A percentile compares a stretch with the other conserved stretches of the same genome.
Evolutionary conservation across 805 yeast genomes (phyloP).

Genomic region (Metschnikowia continentalis): DNA sequence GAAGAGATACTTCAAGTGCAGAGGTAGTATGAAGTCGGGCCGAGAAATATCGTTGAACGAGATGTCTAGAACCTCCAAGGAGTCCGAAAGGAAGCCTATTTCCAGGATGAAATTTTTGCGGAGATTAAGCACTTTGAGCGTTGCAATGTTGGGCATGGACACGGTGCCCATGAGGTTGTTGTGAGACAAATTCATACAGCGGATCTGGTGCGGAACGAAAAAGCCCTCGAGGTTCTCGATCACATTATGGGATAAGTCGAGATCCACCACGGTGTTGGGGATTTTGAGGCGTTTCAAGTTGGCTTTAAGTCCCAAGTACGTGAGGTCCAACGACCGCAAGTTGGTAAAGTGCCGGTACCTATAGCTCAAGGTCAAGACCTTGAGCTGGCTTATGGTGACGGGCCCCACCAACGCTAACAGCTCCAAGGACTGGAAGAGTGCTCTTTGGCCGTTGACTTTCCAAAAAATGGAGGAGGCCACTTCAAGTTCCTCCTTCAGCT

Average conservation of each 20-base stretch:
- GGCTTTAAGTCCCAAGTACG: slow-evolving; percentile 2
- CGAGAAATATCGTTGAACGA: slow-evolving; percentile 7
- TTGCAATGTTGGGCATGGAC: slow-evolving; percentile 1
- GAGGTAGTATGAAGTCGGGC: background rate
- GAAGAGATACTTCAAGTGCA: background rate
- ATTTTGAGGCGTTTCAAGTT: slow-evolving; percentile 1
- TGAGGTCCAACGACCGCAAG: slow-evolving; percentile 2
- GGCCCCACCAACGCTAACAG: slow-evolving; percentile 5
- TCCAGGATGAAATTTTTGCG: slow-evolving; percentile 4
- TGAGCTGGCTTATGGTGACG: background rate
- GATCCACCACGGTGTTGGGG: slow-evolving; percentile 3
- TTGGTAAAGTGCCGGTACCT: background rate
- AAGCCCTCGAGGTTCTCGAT: background rate
- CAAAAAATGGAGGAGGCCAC: background rate
- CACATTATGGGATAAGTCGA: slow-evolving; percentile 3
- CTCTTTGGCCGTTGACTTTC: background rate
- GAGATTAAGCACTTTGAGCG: slow-evolving; percentile 5
- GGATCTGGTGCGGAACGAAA: slow-evolving; percentile 1
- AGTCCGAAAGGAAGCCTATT: slow-evolving; percentile 1
- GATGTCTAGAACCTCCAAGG: slow-evolving; percentile 6
- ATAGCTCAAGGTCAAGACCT: background rate
- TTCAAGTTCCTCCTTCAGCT: background rate
- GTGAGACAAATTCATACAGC: slow-evolving; percentile 5
- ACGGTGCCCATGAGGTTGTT: slow-evolving; percentile 3
- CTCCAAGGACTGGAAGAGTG: slow-evolving; percentile 3